phyloP scores from a whole-genome alignment of 305 asterid genomes.

The Solanum hybrid region DNA sequence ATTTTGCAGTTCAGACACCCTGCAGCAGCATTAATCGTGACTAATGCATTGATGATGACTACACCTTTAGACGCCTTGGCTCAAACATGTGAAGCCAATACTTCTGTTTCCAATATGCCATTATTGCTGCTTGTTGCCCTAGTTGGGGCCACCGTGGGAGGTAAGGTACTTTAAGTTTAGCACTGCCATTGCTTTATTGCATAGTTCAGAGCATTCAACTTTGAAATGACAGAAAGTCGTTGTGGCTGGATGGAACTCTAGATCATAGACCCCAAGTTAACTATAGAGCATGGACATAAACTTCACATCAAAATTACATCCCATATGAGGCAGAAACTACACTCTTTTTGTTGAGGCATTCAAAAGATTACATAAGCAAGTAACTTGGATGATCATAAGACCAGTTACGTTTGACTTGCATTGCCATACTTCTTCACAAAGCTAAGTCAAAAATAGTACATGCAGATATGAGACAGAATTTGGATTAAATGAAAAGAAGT shows the following conservation, averaged over 20 bases:
- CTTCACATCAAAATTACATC: background rate
- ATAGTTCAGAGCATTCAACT: background rate
- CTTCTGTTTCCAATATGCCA: slow-evolving; percentile 48
- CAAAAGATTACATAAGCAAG: background rate
- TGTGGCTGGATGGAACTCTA: background rate
- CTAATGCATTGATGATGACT: slow-evolving; percentile 41
- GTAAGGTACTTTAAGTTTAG: slow-evolving; percentile 22
- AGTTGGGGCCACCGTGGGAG: slow-evolving; percentile 76
- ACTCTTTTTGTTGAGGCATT: background rate
- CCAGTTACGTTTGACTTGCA: background rate
- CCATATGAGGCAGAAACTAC: background rate
- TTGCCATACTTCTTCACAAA: background rate
- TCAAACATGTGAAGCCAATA: slow-evolving; percentile 53
- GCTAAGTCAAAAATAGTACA: background rate
- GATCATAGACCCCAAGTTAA: background rate
- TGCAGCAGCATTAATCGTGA: slow-evolving; percentile 21
- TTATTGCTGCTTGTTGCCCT: slow-evolving; percentile 63
- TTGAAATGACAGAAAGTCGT: background rate
- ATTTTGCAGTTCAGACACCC: slow-evolving; percentile 26
- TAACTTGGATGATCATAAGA: background rate
- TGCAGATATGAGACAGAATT: background rate
- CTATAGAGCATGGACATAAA: background rate
- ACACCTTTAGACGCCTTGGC: slow-evolving; percentile 58
- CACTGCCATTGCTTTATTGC: background rate
- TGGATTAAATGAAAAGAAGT: background rate